Evolutionary conservation across 331 rosid species (phyloP).

Genomic region (Telfairia occidentalis): DNA sequence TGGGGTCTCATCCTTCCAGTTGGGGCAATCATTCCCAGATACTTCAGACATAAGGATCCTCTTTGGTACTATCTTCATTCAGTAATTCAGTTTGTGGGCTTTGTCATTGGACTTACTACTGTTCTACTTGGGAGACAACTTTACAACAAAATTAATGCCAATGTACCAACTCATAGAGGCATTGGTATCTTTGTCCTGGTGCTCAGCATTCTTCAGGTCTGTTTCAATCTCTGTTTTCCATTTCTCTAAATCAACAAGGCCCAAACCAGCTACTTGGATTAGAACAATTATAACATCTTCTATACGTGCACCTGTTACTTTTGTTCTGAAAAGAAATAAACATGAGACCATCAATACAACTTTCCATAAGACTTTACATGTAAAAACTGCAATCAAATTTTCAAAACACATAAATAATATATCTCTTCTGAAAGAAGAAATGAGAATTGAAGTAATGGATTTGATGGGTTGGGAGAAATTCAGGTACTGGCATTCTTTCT

Average conservation of each 20-base stretch:
- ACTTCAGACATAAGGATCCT: conserved; percentile 90
- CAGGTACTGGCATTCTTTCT: conserved; percentile 45
- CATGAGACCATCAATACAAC: not conserved
- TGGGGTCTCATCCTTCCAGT: conserved; percentile 85
- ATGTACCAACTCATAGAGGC: conserved; percentile 75
- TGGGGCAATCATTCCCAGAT: conserved; percentile 86
- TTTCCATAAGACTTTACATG: not conserved
- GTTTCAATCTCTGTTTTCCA: not conserved
- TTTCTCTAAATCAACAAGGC: not conserved
- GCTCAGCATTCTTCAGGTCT: conserved; percentile 86
- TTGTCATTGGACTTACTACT: conserved; percentile 61
- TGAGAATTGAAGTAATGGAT: not conserved
- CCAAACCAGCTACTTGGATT: not conserved
- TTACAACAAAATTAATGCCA: conserved; percentile 38
- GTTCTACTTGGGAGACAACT: conserved; percentile 80
- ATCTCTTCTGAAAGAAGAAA: not conserved
- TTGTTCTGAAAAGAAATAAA: not conserved
- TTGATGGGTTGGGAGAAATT: not conserved
- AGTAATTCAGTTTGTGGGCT: conserved; percentile 69
- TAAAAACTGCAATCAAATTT: not conserved
- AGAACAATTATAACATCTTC: not conserved
- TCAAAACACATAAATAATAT: not conserved
- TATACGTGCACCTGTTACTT: not conserved
- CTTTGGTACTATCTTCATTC: conserved; percentile 92
- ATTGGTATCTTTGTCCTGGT: conserved; percentile 58